These are phyloP conservation scores for Vitis hybrid DNA, from an alignment of 177 flowering plant species.

Conservation along the genomic window DNA sequence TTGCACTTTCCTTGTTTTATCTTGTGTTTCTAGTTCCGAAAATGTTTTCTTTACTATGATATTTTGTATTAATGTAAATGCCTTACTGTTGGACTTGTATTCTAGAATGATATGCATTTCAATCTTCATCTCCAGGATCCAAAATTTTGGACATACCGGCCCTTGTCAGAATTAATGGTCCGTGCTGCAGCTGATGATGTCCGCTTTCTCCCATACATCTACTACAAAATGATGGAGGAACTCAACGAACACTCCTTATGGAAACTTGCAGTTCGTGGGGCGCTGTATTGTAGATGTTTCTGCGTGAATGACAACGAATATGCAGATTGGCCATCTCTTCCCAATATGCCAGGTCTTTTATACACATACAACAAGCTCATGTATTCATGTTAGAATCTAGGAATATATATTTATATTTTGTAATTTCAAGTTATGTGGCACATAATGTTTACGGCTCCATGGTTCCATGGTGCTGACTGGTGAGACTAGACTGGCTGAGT, in stretches of 20 bases:
- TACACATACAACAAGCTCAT: no score
- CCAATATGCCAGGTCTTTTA: constrained; percentile 73
- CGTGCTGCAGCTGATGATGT: constrained; percentile 99
- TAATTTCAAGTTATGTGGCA: no score
- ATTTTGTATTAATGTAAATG: no score
- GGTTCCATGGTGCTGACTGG: no score
- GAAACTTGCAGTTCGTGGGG: constrained; percentile 80
- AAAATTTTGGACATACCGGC: constrained; percentile 83
- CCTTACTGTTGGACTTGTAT: no score
- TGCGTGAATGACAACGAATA: constrained; percentile 63
- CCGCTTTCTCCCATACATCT: constrained; percentile 84
- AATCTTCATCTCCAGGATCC: constrained; percentile 67
- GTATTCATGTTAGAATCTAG: no score
- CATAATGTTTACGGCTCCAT: no score
- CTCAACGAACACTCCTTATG: constrained; percentile 66
- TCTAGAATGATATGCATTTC: not conserved
- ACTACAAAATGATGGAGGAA: constrained; percentile 83
- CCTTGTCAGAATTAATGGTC: constrained; percentile 81
- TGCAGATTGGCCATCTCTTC: constrained; percentile 83
- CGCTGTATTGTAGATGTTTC: constrained; percentile 90
- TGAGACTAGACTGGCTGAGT: no score
- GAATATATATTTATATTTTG: no score
- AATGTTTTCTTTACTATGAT: not conserved
- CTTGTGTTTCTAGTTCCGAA: no score
- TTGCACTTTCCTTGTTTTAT: not conserved